Base-by-base conservation (phyloP, 768 basidiomycete genomes). In the Psilocybe sp. region DNA sequence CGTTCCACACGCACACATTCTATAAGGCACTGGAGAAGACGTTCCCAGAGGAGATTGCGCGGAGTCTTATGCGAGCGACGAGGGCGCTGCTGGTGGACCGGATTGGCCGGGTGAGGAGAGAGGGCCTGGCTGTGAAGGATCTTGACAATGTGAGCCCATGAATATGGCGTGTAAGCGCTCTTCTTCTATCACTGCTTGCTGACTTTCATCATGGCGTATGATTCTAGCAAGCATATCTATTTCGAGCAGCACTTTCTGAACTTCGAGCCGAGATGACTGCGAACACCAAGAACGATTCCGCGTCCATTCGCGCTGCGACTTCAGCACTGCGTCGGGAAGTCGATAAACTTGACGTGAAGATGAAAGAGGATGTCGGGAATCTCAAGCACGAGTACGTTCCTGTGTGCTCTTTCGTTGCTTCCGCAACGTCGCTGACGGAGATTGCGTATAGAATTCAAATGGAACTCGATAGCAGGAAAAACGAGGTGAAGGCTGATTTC, bases 401-500 rank as follows among this genome's bases (percentile, higher is more conserved):
- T 31, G 18, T 8, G 31, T 3, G 5, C 28, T 18, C 39, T 36
- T 51, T 33, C n/a, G 37, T 46, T 39, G 35, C 36, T 31, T 40
- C 7, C 23, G 20, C 37, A 9, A 38, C 18, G 23, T 48, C 44
- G 39, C 20, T 6, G 14, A 16, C 46, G 11, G 50, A 41, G 46
- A 41, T 45, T 13, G 23, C 12, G 39, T 43, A n/a, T 38, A 97
- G 94, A 61, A 91, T 95, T 44, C 94, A 98, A 67, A 93, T 98
- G 85, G 97, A 99, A 49, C 76, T 98, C 52, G 92, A 96, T 60
- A 93, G 85, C 54, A 79, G 96, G 50, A 98, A 94, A 74, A 92
- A 88, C 56, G 97, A 98, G 64, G 81, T 85, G 12, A 87, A 85
- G 61, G 76, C 84, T 1, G 94, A 98, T 45, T 61, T 90, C 51